A percentile compares a stretch with the other conserved stretches of the same genome.
phyloP scores from a whole-genome alignment of 495 filamentous ascomycete genomes.

The Alectoria sarmentosa region DNA sequence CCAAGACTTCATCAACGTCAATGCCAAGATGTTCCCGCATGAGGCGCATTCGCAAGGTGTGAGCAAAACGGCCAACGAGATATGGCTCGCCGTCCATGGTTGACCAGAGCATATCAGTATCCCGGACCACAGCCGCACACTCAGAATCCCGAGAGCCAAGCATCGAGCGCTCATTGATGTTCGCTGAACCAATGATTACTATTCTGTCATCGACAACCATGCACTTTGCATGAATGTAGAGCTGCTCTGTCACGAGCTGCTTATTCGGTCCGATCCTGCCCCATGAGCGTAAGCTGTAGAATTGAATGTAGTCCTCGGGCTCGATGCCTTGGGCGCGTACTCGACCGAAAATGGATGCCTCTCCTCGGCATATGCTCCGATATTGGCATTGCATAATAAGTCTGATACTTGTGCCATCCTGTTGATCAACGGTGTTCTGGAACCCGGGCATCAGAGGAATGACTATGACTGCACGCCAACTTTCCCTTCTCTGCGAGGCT shows the following conservation, averaged over 20 bases:
- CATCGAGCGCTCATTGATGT: slow-evolving; percentile 99
- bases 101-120: slow-evolving; percentile 90
- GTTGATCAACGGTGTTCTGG: slow-evolving; percentile 90
- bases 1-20: slow-evolving; percentile 85
- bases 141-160: slow-evolving; percentile 86
- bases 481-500: slow-evolving; percentile 75
- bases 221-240: slow-evolving; percentile 97
- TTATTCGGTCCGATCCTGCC: slow-evolving; percentile 81
- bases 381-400: slow-evolving; percentile 98
- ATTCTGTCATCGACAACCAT: slow-evolving; percentile 95
- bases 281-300: slow-evolving; percentile 90
- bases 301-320: slow-evolving; percentile 93
- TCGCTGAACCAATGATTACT: slow-evolving; percentile 93
- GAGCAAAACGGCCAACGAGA: slow-evolving; percentile 83
- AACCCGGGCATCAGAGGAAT: slow-evolving; percentile 98
- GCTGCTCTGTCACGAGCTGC: slow-evolving; percentile 83
- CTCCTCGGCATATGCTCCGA: slow-evolving; percentile 91
- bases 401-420: slow-evolving; percentile 88
- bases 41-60: slow-evolving; percentile 84
- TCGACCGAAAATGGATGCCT: slow-evolving; percentile 86
- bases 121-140: slow-evolving; percentile 81
- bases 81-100: slow-evolving; percentile 87
- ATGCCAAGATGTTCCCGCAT: slow-evolving; percentile 97
- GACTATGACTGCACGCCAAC: slow-evolving; percentile 89
- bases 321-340: slow-evolving; percentile 78